phyloP scores from a whole-genome alignment of 768 basidiomycete species.

The Piloderma croceum region DNA sequence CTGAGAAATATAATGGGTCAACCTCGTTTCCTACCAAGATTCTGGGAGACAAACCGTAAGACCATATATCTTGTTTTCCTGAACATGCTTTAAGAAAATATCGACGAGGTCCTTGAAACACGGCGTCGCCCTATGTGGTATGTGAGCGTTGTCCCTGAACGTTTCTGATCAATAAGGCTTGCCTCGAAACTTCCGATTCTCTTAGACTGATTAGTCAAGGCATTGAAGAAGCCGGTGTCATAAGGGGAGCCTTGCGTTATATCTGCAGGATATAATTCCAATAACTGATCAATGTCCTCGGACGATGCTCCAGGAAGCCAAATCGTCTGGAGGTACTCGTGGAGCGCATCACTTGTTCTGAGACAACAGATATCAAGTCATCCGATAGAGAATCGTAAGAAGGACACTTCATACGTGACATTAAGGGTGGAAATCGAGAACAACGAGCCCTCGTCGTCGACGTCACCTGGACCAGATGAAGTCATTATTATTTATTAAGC shows the following conservation, averaged over 20 bases:
- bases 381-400: neutral
- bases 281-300: constrained; percentile 21
- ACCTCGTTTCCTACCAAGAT: neutral
- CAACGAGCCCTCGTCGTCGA: constrained; percentile 56
- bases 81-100: constrained; percentile 38
- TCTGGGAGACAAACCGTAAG: constrained; percentile 29
- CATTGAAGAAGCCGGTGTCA: constrained; percentile 40
- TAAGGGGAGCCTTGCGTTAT: constrained; percentile 47
- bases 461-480: constrained; percentile 32
- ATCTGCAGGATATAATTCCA: constrained; percentile 34
- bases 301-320: constrained; percentile 24
- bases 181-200: constrained; percentile 44
- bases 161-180: too few relatives aligned
- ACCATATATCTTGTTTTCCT: constrained; percentile 37
- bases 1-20: constrained; percentile 19
- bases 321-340: constrained; percentile 26
- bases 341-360: constrained; percentile 22
- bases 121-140: constrained; percentile 45
- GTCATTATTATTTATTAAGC: neutral
- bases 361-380: neutral
- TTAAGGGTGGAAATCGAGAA: constrained; percentile 44
- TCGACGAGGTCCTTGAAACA: constrained; percentile 46
- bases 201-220: constrained; percentile 45
- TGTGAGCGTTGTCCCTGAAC: too few relatives aligned
- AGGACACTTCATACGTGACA: constrained; percentile 33